A percentile compares a stretch with the other conserved stretches of the same genome.
Conservation (phyloP, 2,329 filamentous ascomycete species). For the Fulvia fulva region DNA sequence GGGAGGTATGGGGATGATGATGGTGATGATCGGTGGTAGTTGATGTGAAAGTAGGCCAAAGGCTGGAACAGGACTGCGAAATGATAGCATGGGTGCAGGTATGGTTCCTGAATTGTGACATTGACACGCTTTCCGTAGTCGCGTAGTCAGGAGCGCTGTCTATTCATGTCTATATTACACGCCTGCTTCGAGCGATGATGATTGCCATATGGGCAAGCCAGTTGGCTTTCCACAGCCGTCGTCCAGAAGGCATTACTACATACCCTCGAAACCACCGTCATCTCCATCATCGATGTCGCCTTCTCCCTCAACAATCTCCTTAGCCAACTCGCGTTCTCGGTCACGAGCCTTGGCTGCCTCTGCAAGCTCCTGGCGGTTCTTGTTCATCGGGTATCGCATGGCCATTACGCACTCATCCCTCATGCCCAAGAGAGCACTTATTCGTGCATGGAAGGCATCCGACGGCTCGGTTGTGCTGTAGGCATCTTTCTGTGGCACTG, state of each 20-base stretch:
- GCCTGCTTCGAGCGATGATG: neutral
- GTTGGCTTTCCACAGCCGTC: neutral
- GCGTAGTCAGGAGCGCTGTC: neutral
- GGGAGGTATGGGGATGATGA: slow-evolving; percentile 26
- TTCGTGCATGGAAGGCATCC: slow-evolving; percentile 96
- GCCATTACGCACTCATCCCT: slow-evolving; percentile 99
- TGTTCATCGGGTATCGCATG: slow-evolving; percentile 99
- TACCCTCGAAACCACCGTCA: slow-evolving; percentile 91
- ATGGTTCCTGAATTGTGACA: neutral
- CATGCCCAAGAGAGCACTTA: slow-evolving; percentile 81
- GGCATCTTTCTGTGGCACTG: slow-evolving; percentile 91
- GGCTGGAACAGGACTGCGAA: no score
- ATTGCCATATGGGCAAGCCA: neutral
- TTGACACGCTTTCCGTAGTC: neutral
- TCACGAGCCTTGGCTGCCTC: slow-evolving; percentile 98
- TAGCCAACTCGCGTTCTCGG: slow-evolving; percentile 91
- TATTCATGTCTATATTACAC: slow-evolving; percentile 10
- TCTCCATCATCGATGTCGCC: slow-evolving; percentile 88
- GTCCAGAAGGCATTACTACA: slow-evolving; percentile 53
- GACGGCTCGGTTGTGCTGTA: slow-evolving; percentile 94
- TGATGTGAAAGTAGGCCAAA: no score
- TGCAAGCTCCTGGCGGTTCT: slow-evolving; percentile 93
- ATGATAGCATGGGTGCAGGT: no score
- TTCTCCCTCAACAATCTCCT: slow-evolving; percentile 97
- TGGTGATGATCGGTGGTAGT: slow-evolving; percentile 14